Evolutionary conservation across 306 rosid species (phyloP).

Genomic region (Pterocarpus santalinus): DNA sequence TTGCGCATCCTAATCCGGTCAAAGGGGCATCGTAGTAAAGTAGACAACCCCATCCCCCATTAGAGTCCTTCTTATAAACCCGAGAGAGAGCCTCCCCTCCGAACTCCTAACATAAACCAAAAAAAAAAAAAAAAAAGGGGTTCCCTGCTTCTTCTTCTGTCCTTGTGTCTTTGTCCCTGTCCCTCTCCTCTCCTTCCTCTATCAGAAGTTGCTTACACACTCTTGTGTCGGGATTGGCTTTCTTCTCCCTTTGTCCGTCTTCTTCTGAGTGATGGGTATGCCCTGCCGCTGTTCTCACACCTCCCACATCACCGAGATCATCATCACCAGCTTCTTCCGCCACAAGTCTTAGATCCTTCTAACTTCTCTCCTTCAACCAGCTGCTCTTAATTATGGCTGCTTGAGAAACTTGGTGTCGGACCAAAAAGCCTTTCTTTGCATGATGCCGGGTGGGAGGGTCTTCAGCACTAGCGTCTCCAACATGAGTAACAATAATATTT

Average conservation of each 20-base stretch:
- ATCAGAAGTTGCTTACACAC: background rate
- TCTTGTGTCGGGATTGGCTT: background rate
- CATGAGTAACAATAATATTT: slow-evolving; percentile 21
- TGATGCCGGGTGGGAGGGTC: slow-evolving; percentile 68
- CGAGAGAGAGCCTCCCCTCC: background rate
- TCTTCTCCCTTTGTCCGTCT: background rate
- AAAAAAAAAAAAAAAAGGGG: background rate
- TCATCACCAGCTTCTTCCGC: slow-evolving; percentile 96
- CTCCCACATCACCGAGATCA: slow-evolving; percentile 91
- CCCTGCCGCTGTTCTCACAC: slow-evolving; percentile 91
- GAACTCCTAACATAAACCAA: background rate
- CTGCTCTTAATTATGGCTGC: slow-evolving; percentile 27
- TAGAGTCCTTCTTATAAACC: slow-evolving; percentile 28
- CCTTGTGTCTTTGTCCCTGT: background rate
- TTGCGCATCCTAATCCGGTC: background rate
- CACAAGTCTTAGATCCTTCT: slow-evolving; percentile 65
- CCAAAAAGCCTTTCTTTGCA: too few species aligned
- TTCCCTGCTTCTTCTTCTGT: background rate
- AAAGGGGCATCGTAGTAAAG: slow-evolving; percentile 35
- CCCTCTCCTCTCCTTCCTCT: background rate
- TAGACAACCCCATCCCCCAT: background rate
- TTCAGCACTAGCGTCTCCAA: slow-evolving; percentile 17
- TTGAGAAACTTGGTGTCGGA: background rate
- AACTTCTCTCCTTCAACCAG: background rate
- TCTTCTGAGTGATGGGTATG: slow-evolving; percentile 91